Conservation (phyloP, 441 rosid species). For the Geranium incanum region DNA sequence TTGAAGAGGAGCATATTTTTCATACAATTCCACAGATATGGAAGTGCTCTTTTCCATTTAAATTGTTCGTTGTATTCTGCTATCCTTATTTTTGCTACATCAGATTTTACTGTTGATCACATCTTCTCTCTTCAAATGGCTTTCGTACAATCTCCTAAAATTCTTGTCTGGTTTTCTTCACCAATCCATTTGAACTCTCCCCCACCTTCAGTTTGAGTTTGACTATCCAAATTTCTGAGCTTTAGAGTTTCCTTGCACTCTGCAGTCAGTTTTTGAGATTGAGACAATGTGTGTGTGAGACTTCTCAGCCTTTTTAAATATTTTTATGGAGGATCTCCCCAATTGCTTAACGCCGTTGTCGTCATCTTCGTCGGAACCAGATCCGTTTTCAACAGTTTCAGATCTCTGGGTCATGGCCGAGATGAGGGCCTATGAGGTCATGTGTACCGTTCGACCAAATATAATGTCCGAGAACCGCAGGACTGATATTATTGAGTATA, state of each 20-base stretch:
- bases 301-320: constrained; percentile 24
- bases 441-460: constrained; percentile 52
- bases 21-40: constrained; percentile 15
- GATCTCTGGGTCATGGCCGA: constrained; percentile 68
- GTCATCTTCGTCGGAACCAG: constrained; percentile 29
- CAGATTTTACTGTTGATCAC: constrained; percentile 12
- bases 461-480: constrained; percentile 52
- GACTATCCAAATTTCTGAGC: neutral
- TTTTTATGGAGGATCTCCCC: constrained; percentile 49
- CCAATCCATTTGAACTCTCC: neutral
- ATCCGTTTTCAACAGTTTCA: constrained; percentile 35
- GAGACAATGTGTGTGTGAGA: constrained; percentile 24
- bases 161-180: constrained; percentile 9
- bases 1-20: constrained; percentile 14
- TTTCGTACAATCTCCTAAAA: neutral
- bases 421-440: constrained; percentile 61
- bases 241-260: constrained; percentile 1
- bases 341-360: constrained; percentile 41
- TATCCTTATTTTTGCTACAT: constrained; percentile 14
- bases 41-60: constrained; percentile 14
- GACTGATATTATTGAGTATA: constrained; percentile 42
- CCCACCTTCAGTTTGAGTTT: neutral
- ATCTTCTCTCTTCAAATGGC: constrained; percentile 16
- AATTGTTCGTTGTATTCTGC: constrained; percentile 15
- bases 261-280: constrained; percentile 13